A percentile compares a stretch with the other conserved stretches of the same genome.
These are phyloP conservation scores for Sugiyamaella japonica DNA, from an alignment of 1,139 yeast species.

Conservation along the genomic window DNA sequence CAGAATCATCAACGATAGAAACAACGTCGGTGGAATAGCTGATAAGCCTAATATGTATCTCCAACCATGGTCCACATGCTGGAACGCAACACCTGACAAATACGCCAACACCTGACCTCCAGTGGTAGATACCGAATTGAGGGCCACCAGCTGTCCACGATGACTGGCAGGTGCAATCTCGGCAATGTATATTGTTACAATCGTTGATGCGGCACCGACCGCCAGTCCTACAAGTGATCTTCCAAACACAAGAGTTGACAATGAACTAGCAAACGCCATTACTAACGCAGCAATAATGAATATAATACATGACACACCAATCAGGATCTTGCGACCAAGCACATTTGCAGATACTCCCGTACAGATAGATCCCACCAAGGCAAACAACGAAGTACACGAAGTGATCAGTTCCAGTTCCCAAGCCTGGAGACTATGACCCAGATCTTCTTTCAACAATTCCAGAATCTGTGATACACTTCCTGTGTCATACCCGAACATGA, in stretches of 20 bases:
- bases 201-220: constrained; percentile 47
- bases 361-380: constrained; percentile 45
- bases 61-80: constrained; percentile 41
- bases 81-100: constrained; percentile 38
- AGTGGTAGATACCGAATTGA: constrained; percentile 48
- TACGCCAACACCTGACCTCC: constrained; percentile 50
- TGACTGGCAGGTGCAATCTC: constrained; percentile 46
- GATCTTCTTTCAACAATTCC: constrained; percentile 40
- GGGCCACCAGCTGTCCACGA: constrained; percentile 44
- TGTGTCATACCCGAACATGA: constrained; percentile 33
- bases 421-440: constrained; percentile 34
- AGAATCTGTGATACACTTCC: constrained; percentile 35
- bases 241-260: constrained; percentile 39
- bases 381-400: constrained; percentile 47
- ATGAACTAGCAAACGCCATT: constrained; percentile 41
- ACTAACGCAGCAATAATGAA: constrained; percentile 44
- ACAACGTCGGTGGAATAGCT: constrained; percentile 45
- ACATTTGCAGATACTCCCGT: constrained; percentile 41
- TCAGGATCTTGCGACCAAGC: constrained; percentile 43
- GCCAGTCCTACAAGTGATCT: constrained; percentile 47
- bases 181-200: constrained; percentile 47
- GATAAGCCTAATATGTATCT: constrained; percentile 45
- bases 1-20: constrained; percentile 42
- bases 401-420: constrained; percentile 46
- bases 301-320: constrained; percentile 42